Evolutionary conservation across 1,284 basidiomycete genomes (phyloP), one percentile per base, ranked within the genome.

Genomic region (Exobasidium rhododendri): DNA sequence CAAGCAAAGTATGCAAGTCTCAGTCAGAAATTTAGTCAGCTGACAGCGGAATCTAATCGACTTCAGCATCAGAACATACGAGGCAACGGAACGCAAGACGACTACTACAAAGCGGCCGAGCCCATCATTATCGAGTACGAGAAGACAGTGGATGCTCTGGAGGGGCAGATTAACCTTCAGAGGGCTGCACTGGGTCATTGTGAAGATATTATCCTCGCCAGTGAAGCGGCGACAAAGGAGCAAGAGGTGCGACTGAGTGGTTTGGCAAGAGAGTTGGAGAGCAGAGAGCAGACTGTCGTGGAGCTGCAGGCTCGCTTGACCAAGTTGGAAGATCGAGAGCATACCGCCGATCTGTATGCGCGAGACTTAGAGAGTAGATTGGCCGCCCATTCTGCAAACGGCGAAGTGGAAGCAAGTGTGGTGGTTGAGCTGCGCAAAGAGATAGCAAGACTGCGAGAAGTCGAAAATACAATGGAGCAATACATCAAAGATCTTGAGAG

Each of bases 101-200:
- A 79, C 17, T 97, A 97, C 78, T 91, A 96, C 75, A 90, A 93
- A 80, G 94, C 96, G 61, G 93, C 97, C 22, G 94, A 93, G 40
- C 94, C 94, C 5, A 92, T 98, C 72, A 97, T 98, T 63, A 75
- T 78, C 49, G 94, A 97, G 83, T 98, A 98, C 81, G 94, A 98
- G 83, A 94, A 94, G 84, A 92, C 93, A 1, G 94, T 98, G 68
- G 87, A 88, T 51, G 89, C 92, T 1, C 89, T 98, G 83, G 96
- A 98, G 80, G 91, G 93, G 0, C 90, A 97, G 80, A 85, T 97
- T 59, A 91, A 87, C 71, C 84, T 97, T 57, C 92, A 92, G 70
- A 86, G 90, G 64, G 92, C 91, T 0, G 92, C 93, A 17, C 82
- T 97, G 40, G 83, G 89, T 52, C 89, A 92, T 78, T 91, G 91